Percentiles rank a stretch among this genome's conserved stretches.
phyloP scores from a whole-genome alignment of 2,329 filamentous ascomycete species.

The Colletotrichum nymphaeae region DNA sequence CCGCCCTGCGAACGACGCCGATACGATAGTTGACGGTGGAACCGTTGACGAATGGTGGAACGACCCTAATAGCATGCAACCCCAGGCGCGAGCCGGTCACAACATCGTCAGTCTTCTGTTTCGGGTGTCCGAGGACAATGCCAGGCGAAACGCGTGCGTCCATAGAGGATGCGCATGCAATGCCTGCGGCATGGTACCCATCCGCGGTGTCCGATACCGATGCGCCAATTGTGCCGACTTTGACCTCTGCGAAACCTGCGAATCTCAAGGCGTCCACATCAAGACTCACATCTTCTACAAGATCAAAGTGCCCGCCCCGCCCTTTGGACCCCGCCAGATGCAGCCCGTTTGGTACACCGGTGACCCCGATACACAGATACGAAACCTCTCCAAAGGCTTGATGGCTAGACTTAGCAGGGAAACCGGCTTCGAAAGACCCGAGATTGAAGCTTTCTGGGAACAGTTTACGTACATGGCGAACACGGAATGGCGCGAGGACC shows the following conservation, averaged over 20 bases:
- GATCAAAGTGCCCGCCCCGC: conserved; percentile 88
- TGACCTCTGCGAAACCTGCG: conserved; percentile 94
- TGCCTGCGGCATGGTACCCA: conserved; percentile 86
- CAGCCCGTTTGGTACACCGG: conserved; percentile 90
- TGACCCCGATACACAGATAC: conserved; percentile 78
- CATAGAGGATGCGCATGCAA: conserved; percentile 95
- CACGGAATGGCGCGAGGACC: conserved; percentile 84
- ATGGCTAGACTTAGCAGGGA: conserved; percentile 77
- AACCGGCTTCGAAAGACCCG: conserved; percentile 84
- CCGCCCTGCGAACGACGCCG: conserved; percentile 48
- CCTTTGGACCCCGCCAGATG: conserved; percentile 83
- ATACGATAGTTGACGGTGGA: conserved; percentile 52
- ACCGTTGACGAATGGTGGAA: conserved; percentile 64
- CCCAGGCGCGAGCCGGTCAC: conserved; percentile 70
- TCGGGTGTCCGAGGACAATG: conserved; percentile 93
- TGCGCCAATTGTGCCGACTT: conserved; percentile 97
- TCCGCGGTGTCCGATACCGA: conserved; percentile 91
- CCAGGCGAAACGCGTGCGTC: conserved; percentile 86
- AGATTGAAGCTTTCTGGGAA: conserved; percentile 94
- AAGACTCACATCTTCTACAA: conserved; percentile 98
- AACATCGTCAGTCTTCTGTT: conserved; percentile 89
- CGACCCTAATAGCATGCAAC: conserved; percentile 52
- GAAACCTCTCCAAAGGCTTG: conserved; percentile 73
- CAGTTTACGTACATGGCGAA: conserved; percentile 96
- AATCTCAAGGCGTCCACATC: conserved; percentile 80